Evolutionary conservation across 768 basidiomycete species (phyloP).

Genomic region (Pisolithus tinctorius): DNA sequence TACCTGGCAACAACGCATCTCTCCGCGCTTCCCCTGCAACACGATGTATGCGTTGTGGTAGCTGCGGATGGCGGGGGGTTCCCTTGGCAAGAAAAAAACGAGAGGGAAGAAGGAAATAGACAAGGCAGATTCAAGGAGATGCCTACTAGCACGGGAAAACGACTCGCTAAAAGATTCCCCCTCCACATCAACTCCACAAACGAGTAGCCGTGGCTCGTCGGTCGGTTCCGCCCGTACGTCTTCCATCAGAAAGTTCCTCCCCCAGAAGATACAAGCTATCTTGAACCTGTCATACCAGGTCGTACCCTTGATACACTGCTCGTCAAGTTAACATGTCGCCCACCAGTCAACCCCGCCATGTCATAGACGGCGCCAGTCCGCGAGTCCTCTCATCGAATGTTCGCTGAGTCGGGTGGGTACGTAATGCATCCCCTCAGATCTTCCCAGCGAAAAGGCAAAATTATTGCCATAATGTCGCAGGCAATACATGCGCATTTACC

Average conservation of each 20-base stretch:
- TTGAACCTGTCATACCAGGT: no score
- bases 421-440: constrained; percentile 22
- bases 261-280: neutral
- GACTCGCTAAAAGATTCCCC: no score
- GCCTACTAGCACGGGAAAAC: neutral
- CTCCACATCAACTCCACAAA: no score
- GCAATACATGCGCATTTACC: constrained; percentile 23
- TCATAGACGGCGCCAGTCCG: neutral
- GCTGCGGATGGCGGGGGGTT: no score
- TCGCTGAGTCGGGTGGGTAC: constrained; percentile 13
- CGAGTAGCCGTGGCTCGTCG: neutral
- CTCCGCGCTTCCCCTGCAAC: no score
- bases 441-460: constrained; percentile 3
- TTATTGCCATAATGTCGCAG: constrained; percentile 10
- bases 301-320: neutral
- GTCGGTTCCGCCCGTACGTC: neutral
- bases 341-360: neutral
- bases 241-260: neutral
- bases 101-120: no score
- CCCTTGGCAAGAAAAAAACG: no score
- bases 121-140: no score
- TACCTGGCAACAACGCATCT: no score
- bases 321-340: neutral
- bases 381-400: neutral
- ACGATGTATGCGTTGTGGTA: no score